Evolutionary conservation across 768 basidiomycete species (phyloP).

Genomic region (Cystofilobasidium macerans): DNA sequence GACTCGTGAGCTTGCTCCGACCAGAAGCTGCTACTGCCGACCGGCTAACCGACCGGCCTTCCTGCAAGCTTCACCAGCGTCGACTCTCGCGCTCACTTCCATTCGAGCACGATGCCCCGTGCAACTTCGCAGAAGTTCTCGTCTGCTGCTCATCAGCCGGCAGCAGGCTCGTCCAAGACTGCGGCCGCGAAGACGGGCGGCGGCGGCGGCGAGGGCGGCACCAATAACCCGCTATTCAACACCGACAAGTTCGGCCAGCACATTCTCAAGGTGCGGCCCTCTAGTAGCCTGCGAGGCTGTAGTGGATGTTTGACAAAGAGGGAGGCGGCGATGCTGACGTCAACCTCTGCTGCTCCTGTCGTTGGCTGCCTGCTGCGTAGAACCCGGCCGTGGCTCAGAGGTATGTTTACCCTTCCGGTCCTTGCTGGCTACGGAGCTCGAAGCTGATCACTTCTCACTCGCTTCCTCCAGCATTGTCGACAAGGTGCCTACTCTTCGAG

Average conservation of each 20-base stretch:
- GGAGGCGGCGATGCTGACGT: not conserved
- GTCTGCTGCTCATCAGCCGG: constrained; percentile 37
- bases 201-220: constrained; percentile 30
- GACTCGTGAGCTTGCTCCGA: too few species aligned
- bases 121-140: constrained; percentile 66
- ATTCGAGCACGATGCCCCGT: too few species aligned
- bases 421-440: not conserved
- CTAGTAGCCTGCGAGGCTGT: constrained; percentile 5
- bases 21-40: too few species aligned
- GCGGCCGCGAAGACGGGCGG: constrained; percentile 16
- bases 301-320: not conserved
- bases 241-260: constrained; percentile 94
- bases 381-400: constrained; percentile 21
- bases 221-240: constrained; percentile 71
- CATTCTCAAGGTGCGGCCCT: constrained; percentile 67
- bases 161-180: constrained; percentile 18
- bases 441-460: not conserved
- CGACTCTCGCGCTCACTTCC: too few species aligned
- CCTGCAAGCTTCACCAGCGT: too few species aligned
- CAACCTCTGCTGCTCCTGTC: constrained; percentile 23
- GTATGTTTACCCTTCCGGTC: not conserved
- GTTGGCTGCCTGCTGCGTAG: not conserved
- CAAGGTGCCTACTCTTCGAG: constrained; percentile 41
- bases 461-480: constrained; percentile 48
- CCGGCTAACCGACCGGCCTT: too few species aligned